A percentile compares a stretch with the other conserved stretches of the same genome.
Conservation (phyloP, 257 asterid genomes). For the Voacanga thouarsii region DNA sequence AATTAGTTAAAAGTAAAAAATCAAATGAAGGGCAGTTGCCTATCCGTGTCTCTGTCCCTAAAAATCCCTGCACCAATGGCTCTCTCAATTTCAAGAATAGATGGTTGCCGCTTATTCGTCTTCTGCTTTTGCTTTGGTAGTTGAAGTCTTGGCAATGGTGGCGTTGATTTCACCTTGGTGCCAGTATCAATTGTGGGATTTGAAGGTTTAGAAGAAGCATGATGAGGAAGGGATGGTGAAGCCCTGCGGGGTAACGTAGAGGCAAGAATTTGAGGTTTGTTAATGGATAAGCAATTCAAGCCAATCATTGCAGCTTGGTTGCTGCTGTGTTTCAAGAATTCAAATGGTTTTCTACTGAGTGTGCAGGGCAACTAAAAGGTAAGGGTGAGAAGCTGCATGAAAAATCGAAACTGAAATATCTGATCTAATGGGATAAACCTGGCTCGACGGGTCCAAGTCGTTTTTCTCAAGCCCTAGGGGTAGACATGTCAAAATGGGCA, state of each 20-base stretch:
- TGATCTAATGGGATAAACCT: too few species aligned
- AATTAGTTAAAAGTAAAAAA: background rate
- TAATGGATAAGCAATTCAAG: constrained; percentile 39
- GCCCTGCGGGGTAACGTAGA: constrained; percentile 35
- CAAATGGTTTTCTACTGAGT: background rate
- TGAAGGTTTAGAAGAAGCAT: constrained; percentile 25
- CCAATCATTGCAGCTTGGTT: constrained; percentile 29
- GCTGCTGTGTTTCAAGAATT: background rate
- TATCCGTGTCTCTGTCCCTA: constrained; percentile 46
- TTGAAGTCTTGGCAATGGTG: constrained; percentile 7
- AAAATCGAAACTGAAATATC: background rate
- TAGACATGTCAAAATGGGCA: too few species aligned
- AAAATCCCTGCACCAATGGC: constrained; percentile 80
- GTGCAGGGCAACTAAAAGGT: background rate
- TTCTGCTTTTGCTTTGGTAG: constrained; percentile 20
- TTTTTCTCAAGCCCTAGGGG: too few species aligned
- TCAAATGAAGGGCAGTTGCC: constrained; percentile 29
- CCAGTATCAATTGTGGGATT: constrained; percentile 17
- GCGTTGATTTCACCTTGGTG: background rate
- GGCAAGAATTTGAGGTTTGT: constrained; percentile 35
- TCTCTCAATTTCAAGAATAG: constrained; percentile 67
- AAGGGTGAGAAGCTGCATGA: background rate
- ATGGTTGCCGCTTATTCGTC: constrained; percentile 32
- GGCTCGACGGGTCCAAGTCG: too few species aligned
- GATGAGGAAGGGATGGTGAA: constrained; percentile 29